Evolutionary conservation across 2,329 filamentous ascomycete species (phyloP).

Genomic region (Thielaviopsis punctulata): DNA sequence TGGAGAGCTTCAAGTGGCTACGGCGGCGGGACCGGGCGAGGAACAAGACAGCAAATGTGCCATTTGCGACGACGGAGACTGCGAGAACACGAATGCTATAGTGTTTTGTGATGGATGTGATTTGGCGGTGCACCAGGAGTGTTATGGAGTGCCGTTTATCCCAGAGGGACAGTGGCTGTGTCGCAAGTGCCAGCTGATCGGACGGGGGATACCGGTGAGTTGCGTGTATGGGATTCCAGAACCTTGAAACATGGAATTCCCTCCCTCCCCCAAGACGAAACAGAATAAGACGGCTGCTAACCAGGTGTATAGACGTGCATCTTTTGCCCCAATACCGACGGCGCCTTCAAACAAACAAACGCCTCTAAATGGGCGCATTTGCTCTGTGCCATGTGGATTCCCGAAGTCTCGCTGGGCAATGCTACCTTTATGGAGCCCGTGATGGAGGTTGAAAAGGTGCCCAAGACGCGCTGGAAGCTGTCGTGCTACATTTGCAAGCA

Average conservation of each 20-base stretch:
- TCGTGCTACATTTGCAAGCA: slow-evolving; percentile 94
- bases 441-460: slow-evolving; percentile 94
- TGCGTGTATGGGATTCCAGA: neutral
- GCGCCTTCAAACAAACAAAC: slow-evolving; percentile 96
- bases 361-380: slow-evolving; percentile 93
- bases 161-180: slow-evolving; percentile 98
- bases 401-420: slow-evolving; percentile 88
- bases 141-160: slow-evolving; percentile 96
- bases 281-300: neutral
- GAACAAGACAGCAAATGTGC: slow-evolving; percentile 96
- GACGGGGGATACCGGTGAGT: slow-evolving; percentile 68
- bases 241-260: no score
- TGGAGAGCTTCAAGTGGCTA: slow-evolving; percentile 55
- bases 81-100: slow-evolving; percentile 97
- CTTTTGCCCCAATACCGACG: slow-evolving; percentile 94
- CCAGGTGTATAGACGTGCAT: slow-evolving; percentile 57
- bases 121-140: slow-evolving; percentile 93
- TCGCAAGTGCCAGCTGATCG: slow-evolving; percentile 88
- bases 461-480: slow-evolving; percentile 82
- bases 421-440: slow-evolving; percentile 97
- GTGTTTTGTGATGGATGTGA: slow-evolving; percentile 98
- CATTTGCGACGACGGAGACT: slow-evolving; percentile 97
- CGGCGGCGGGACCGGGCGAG: slow-evolving; percentile 37
- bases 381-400: slow-evolving; percentile 96
- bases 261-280: no score